phyloP scores from a whole-genome alignment of 257 asterid species.

The Misopates orontium region DNA sequence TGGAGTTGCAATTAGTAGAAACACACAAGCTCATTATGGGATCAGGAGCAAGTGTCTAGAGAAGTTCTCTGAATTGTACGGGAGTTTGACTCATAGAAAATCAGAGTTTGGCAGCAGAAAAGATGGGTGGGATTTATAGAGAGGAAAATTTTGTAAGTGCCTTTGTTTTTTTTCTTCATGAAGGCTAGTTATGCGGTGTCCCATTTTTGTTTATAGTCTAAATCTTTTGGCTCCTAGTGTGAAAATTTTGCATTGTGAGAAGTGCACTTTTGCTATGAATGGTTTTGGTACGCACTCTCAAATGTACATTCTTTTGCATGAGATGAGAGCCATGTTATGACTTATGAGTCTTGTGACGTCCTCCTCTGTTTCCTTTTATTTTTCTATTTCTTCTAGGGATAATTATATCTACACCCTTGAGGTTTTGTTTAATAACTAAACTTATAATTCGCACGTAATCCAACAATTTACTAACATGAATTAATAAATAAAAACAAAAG shows the following conservation, averaged over 20 bases:
- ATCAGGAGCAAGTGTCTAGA: conserved; percentile 55
- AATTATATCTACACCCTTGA: too few relatives aligned
- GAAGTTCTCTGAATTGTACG: conserved; percentile 66
- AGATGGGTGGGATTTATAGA: conserved; percentile 98
- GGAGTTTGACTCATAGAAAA: conserved; percentile 59
- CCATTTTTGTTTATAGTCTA: conserved; percentile 1
- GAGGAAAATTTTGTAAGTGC: neutral
- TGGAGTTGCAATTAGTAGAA: conserved; percentile 73
- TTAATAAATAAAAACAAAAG: too few relatives aligned
- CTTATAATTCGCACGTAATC: too few relatives aligned
- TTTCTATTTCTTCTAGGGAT: too few relatives aligned
- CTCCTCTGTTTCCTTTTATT: too few relatives aligned
- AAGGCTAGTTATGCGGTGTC: too few relatives aligned
- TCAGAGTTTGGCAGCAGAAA: conserved; percentile 59
- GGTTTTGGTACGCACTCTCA: conserved; percentile 27
- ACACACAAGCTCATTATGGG: conserved; percentile 58
- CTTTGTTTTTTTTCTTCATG: neutral
- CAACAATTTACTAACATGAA: too few relatives aligned
- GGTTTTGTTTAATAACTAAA: too few relatives aligned
- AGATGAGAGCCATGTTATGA: conserved; percentile 12
- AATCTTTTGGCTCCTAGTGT: conserved; percentile 15
- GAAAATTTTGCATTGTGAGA: conserved; percentile 24
- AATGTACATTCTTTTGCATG: conserved; percentile 31
- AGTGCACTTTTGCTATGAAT: neutral
- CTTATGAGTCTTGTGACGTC: too few relatives aligned